A percentile compares a stretch with the other conserved stretches of the same genome.
phyloP scores from a whole-genome alignment of 2,329 filamentous ascomycete genomes.

The Monosporascus sp. region DNA sequence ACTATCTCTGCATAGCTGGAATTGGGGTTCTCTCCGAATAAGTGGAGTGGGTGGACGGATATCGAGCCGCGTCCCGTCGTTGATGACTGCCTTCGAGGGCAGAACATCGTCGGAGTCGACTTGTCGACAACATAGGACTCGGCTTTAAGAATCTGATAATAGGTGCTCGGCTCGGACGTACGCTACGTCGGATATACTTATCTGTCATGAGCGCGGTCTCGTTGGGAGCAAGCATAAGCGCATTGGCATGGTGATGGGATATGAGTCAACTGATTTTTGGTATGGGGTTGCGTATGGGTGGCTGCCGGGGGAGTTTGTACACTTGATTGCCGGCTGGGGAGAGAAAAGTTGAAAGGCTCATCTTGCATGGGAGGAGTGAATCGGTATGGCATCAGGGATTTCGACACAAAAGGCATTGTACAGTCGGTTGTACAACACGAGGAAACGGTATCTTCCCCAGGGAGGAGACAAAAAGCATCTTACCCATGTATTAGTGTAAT shows the following conservation, averaged over 20 bases:
- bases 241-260: not conserved
- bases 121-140: not conserved
- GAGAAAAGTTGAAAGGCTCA: not conserved
- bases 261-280: not conserved
- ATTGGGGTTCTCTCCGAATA: conserved; percentile 1
- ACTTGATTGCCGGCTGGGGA: not conserved
- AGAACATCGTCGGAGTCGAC: not conserved
- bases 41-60: not conserved
- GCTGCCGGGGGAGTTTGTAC: not conserved
- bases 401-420: not conserved
- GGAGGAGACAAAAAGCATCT: not conserved
- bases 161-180: not conserved
- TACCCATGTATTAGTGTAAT: not conserved
- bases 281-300: not conserved
- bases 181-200: not conserved
- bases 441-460: not conserved
- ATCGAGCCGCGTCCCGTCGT: not conserved
- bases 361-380: not conserved
- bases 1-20: not conserved
- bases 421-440: not conserved
- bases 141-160: not conserved
- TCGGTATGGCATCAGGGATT: not conserved
- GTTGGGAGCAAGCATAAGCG: not conserved
- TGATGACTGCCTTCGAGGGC: not conserved
- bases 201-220: not conserved